Evolutionary conservation across 345 rosid species (phyloP).

Genomic region (Salix brachista): DNA sequence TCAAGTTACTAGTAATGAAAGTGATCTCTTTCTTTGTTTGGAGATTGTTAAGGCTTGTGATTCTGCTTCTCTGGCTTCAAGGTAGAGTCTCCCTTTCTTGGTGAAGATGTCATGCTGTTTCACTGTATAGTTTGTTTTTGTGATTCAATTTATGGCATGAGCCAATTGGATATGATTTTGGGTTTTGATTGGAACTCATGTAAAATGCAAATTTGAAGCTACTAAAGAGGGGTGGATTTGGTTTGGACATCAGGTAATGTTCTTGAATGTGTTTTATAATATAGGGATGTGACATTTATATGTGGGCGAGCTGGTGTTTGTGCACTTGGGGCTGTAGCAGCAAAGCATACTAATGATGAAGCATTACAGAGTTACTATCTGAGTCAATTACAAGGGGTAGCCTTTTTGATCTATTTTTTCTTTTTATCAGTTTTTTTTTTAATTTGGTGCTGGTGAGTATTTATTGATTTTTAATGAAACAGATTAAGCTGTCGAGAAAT

Average conservation of each 20-base stretch:
- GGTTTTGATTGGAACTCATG: no score
- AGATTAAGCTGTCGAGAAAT: conserved; percentile 15
- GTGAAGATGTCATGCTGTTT: background rate
- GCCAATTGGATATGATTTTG: background rate
- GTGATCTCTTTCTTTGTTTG: conserved; percentile 23
- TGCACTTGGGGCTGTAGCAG: conserved; percentile 32
- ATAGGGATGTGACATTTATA: conserved; percentile 28
- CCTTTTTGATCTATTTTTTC: background rate
- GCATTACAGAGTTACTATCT: conserved; percentile 21
- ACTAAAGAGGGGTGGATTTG: background rate
- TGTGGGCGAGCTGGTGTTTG: conserved; percentile 24
- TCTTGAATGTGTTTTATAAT: background rate
- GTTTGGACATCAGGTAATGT: background rate
- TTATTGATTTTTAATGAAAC: background rate
- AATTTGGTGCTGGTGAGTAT: background rate
- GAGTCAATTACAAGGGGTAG: conserved; percentile 19
- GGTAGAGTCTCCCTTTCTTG: background rate
- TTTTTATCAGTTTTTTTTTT: background rate
- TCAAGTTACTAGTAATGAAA: conserved; percentile 16
- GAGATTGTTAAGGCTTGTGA: conserved; percentile 26
- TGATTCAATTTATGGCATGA: background rate
- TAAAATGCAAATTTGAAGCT: background rate
- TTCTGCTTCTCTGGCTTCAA: conserved; percentile 17
- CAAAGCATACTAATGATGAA: conserved; percentile 23
- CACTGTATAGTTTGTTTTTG: background rate